Evolutionary conservation across 2,329 filamentous ascomycete genomes (phyloP), one percentile per base, ranked within the genome.

Genomic region (Exophiala mesophila): DNA sequence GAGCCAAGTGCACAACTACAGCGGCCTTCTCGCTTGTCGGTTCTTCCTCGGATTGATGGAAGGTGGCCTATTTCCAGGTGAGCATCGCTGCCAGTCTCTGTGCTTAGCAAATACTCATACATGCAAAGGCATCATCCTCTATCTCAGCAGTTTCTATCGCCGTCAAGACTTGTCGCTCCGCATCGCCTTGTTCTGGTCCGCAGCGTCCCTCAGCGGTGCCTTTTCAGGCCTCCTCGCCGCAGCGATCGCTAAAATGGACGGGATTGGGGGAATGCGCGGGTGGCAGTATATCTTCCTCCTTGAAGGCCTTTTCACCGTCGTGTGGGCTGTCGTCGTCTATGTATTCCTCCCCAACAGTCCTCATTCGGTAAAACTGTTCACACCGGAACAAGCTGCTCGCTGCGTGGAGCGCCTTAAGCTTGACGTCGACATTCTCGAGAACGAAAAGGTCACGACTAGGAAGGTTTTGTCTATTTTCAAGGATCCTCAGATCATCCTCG

Each of bases 241-340:
- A 8, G 47, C 36, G 5, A 46, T 49, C 30, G 35, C 21, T 57
- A 65, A 69, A 56, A 71, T 76, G 67, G 65, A 72, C 36, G 72
- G 72, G 1, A 57, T 71, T 7, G 66, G 62, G 5, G 64, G 64
- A 8, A 64, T 64, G 29, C 61, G 59, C 5, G 69, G 68, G 29
- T 73, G 70, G 70, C 60, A 68, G 31, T 71, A 69, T 70, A 74
- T 15, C 68, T 75, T 30, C 84, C 78, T 69, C 63, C 68, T 51
- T 7, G 71, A 74, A 49, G 71, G 71, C 2, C 20, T 61, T 7
- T 44, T 67, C 3, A 72, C 71, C 1, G 58, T 69, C 5, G 21
- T 65, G 4, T 59, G 70, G 2, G 67, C 67, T 2, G 33, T 63
- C 7, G 28, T 63, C 3, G 63, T 66, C 5, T 67, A 65, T 33